phyloP scores from a whole-genome alignment of 2,329 filamentous ascomycete genomes.

The Remersonia thermophila region DNA sequence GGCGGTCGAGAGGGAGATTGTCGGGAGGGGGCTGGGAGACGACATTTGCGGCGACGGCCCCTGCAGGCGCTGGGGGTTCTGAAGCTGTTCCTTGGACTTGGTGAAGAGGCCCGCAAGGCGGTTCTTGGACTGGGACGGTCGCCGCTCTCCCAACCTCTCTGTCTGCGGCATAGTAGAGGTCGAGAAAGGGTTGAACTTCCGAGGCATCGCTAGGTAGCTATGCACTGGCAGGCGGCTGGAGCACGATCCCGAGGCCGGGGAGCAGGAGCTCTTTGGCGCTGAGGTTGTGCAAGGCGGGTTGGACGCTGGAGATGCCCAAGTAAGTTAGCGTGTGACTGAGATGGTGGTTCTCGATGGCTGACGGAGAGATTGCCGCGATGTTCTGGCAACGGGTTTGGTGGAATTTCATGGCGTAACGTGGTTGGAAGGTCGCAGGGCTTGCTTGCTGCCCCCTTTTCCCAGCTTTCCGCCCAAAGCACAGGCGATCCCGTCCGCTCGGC shows the following conservation, averaged over 20 bases:
- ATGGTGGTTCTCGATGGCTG: too few relatives aligned
- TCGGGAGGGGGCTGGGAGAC: slow-evolving; percentile 68
- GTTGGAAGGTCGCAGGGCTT: too few relatives aligned
- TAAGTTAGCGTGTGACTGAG: too few relatives aligned
- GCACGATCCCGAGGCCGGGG: too few relatives aligned
- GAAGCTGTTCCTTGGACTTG: slow-evolving; percentile 60
- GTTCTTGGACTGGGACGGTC: slow-evolving; percentile 52
- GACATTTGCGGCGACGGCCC: slow-evolving; percentile 43
- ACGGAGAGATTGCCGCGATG: too few relatives aligned
- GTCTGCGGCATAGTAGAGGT: slow-evolving; percentile 34
- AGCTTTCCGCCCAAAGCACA: background rate
- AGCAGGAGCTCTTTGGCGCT: background rate
- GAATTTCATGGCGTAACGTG: too few relatives aligned
- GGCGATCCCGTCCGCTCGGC: too few relatives aligned
- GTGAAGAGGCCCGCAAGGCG: slow-evolving; percentile 76
- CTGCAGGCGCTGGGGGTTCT: slow-evolving; percentile 45
- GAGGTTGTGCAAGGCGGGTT: background rate
- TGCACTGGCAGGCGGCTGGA: background rate
- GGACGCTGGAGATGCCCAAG: too few relatives aligned
- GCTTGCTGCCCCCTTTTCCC: slow-evolving; percentile 3
- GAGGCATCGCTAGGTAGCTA: slow-evolving; percentile 36
- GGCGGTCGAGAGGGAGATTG: slow-evolving; percentile 82
- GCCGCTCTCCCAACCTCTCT: slow-evolving; percentile 42
- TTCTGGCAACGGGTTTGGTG: too few relatives aligned
- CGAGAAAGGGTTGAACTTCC: slow-evolving; percentile 47